Evolutionary conservation across 2,329 filamentous ascomycete species (phyloP), one percentile per base, ranked within the genome.

Genomic region (Lachnellula hyalina): DNA sequence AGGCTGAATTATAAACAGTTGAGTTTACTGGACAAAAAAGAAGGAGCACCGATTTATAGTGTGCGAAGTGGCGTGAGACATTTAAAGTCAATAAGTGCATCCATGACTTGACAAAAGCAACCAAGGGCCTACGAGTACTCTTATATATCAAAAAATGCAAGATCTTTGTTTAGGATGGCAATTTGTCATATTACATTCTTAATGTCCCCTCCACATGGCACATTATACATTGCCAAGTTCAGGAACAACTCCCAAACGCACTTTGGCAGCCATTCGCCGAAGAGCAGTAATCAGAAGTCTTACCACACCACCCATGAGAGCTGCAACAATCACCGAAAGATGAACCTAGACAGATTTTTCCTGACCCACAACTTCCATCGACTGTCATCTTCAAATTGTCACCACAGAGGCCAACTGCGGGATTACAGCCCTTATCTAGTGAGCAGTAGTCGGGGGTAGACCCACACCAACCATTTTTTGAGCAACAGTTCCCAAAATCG

Each of bases 251-350:
- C 7, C 54, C 54, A 50, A 34, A 51, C 14, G 28, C 41, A 40
- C n/a, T 1, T 35, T 56, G 50, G 44, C 54, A 56, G 21, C 47
- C 46, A 48, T 51, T 41, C 3, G 4, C 51, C 8, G 36, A 19
- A 19, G 34, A 32, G 28, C 61, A 63, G 38, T 63, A 56, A 2
- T 42, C 52, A 21, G 41, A 11, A 28, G 52, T 47, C 11, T n/a
- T 49, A 2, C 61, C 61, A 49, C 61, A 63, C 21, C 40, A 63
- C 2, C 53, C 53, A 50, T 53, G 36, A n/a, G 19, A 28, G 2
- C 56, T 60, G 47, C 61, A 63, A n/a, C 60, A 63, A 38, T 52
- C 42, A 2, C 60, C 60, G 41, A 52, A 60, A 5, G 19, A 14
- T 47, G 53, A 61, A 2, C 52, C 49, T 25, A 44, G 23, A 46